Evolutionary conservation across 768 basidiomycete species (phyloP), one percentile per base, ranked within the genome.

Genomic region (Hypholoma sublateritium): DNA sequence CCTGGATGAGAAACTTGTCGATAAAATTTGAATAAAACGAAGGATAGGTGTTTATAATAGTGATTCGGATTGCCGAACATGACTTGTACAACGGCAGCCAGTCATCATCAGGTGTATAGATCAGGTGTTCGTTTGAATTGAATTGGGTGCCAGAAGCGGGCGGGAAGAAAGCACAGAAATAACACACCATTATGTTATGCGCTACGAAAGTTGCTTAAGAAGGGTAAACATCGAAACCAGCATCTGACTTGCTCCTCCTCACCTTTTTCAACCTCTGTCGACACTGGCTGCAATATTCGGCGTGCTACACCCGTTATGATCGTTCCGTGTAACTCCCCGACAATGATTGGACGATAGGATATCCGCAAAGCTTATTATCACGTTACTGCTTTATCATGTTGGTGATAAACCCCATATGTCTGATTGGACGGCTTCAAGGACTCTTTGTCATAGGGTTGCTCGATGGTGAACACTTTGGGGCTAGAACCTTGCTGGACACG

Each of bases 301-400:
- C 28, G 28, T 32, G 28, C 28, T 9, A 41, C 12, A 16, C 14
- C 39, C 39, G 39, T 13, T 14, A 13, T 16, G 39, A 41, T 41
- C 39, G 39, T 41, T 17, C 39, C 39, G 28, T 9, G 28, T 17
- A 41, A 41, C 12, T 4, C 12, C 13, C 7, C 16, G 5, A 16
- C 12, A 41, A 17, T 17, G 39, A 41, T 41, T 41, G 39, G 39
- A 41, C 17, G 39, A 41, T 41, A 41, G 39, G 7, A 13, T 13
- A 1, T 16, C 39, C 39, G 39, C 28, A 41, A 43, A 21, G 51
- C 39, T 34, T 34, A 16, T 42, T 45, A 45, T 53, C 53, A 53
- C 53, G 53, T 53, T 53, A 24, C 34, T 53, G 42, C 53, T 53
- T 53, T 46, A 53, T 53, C 53, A 53, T 53, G 28, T 9, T n/a